Base-by-base conservation (phyloP, 192 early-diverging fungal species). In the Geranomyces variabilis region DNA sequence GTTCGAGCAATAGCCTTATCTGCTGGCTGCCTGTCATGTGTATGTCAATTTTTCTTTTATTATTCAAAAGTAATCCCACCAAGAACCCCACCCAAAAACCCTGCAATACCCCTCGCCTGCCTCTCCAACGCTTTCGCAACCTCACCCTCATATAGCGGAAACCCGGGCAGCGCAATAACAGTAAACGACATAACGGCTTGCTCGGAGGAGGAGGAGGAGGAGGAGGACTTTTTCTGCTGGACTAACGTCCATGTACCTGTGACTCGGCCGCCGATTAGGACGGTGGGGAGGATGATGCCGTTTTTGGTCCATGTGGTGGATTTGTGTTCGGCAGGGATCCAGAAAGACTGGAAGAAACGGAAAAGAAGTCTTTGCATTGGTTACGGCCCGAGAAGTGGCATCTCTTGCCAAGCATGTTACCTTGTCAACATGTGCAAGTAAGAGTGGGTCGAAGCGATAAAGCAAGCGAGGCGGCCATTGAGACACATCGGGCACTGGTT, bases 271-370 rank as follows among this genome's bases (percentile, higher is more conserved):
- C 65, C 47, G 29, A 53, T 21, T 22, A 72, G 30, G 10, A 72
- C 63, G 13, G 61, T 72, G 3, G 62, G 29, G 19, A 55, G n/a
- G n/a, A 72, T 72, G 46, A 72, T 47, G 2, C 70, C 70, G 30
- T 72, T 72, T 30, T 14, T 34, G 19, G 70, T 72, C 70, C 70
- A 72, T 19, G 65, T 36, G 8, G 26, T 46, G 30, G 24, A 7
- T n/a, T 72, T 72, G 21, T 60, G 49, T 8, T 72, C 48, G 9
- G 70, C 26, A 10, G 24, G 45, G 26, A 72, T 63, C 60, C 60
- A 63, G 21, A 65, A 55, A 17, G 24, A 28, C 59, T 60, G 26
- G 26, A 15, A 55, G 14, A 55, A 3, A 9, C 8, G 26, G 6
- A 55, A 9, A 55, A 14, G 6, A 55, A 41, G 5, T 7, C 10